phyloP scores from a whole-genome alignment of 2,329 filamentous ascomycete species.

The Fusarium euwallaceae region DNA sequence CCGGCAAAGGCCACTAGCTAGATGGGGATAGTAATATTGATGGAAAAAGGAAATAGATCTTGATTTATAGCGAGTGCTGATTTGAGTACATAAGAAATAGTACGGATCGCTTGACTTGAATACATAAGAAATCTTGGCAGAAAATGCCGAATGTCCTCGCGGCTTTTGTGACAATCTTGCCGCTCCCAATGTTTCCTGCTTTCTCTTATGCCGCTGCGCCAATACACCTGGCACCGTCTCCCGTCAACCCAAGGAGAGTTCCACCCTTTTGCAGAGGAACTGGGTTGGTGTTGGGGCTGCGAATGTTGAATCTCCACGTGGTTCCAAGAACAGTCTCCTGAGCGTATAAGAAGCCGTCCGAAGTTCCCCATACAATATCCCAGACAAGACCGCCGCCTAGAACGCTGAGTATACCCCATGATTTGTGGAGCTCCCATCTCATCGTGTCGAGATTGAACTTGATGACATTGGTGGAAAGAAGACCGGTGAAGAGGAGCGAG shows the following conservation, averaged over 20 bases:
- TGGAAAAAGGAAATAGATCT: constrained; percentile 18
- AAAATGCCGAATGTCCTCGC: constrained; percentile 18
- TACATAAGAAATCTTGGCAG: constrained; percentile 28
- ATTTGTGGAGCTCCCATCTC: constrained; percentile 2
- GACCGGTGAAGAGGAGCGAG: neutral
- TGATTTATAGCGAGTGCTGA: constrained; percentile 19
- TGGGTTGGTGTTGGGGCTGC: neutral
- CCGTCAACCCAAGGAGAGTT: constrained; percentile 13
- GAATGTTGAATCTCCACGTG: constrained; percentile 24
- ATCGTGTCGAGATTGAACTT: neutral
- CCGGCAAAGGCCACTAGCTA: constrained; percentile 32
- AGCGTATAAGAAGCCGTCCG: neutral
- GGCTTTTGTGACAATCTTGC: constrained; percentile 32
- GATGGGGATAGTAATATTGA: neutral
- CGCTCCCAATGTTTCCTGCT: neutral
- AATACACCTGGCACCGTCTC: constrained; percentile 34
- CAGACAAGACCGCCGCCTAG: constrained; percentile 15
- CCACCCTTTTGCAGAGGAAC: neutral
- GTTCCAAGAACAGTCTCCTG: constrained; percentile 17
- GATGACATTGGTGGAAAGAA: neutral
- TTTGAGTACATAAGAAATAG: constrained; percentile 22
- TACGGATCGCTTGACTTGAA: constrained; percentile 12
- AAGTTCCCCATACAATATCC: constrained; percentile 14
- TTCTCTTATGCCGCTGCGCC: neutral
- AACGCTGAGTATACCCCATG: neutral